These are phyloP conservation scores for Pyrenula aspistea DNA, from an alignment of 495 filamentous ascomycete genomes.

Conservation along the genomic window DNA sequence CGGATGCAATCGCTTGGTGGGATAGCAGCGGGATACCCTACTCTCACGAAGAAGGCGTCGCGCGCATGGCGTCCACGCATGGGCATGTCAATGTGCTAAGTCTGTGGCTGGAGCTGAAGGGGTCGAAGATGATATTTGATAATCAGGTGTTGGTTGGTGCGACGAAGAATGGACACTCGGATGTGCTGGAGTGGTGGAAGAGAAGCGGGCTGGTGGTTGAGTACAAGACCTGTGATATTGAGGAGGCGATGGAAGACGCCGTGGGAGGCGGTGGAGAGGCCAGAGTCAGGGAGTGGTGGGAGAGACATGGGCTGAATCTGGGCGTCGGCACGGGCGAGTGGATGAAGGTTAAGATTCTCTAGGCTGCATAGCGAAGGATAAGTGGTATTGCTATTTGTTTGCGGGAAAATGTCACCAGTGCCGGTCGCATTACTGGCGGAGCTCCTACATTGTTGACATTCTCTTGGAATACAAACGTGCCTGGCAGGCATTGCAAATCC, in stretches of 20 bases:
- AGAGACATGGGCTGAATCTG: constrained; percentile 75
- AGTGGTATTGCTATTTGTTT: too few species aligned
- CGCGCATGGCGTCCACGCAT: constrained; percentile 70
- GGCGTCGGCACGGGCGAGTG: constrained; percentile 82
- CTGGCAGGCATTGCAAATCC: too few species aligned
- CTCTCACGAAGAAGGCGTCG: constrained; percentile 61
- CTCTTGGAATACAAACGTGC: too few species aligned
- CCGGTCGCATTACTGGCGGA: too few species aligned
- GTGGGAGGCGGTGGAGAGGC: constrained; percentile 51
- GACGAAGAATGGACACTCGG: constrained; percentile 73
- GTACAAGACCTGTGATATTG: constrained; percentile 91
- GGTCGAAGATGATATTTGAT: constrained; percentile 79
- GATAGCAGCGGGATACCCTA: constrained; percentile 62
- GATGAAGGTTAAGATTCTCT: constrained; percentile 71
- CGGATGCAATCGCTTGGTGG: constrained; percentile 70
- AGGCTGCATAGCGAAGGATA: too few species aligned
- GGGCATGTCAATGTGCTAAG: constrained; percentile 80
- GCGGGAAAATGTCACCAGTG: too few species aligned
- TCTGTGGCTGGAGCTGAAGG: constrained; percentile 65
- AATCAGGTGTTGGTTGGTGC: constrained; percentile 79
- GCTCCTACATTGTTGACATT: too few species aligned
- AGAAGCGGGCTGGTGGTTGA: constrained; percentile 63
- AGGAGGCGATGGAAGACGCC: constrained; percentile 84
- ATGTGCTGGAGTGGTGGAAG: constrained; percentile 89
- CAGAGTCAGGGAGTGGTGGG: constrained; percentile 76